Conservation (phyloP, 2,329 filamentous ascomycete species). For the Falciphora oryzae region DNA sequence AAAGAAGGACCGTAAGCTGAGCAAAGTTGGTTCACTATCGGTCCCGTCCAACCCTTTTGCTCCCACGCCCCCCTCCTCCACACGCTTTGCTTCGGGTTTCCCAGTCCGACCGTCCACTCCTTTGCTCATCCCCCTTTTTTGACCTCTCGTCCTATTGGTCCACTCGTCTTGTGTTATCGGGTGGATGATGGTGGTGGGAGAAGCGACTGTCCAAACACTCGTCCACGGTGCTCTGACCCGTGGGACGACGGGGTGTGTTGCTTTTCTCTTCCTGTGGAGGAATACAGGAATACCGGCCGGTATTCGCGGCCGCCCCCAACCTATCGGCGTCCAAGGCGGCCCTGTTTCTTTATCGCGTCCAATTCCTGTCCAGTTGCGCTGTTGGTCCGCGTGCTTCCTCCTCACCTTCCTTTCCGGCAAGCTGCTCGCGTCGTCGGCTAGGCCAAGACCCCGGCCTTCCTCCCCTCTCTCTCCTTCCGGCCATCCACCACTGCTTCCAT, state of each 20-base stretch:
- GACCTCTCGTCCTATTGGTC: background rate
- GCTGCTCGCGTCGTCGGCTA: background rate
- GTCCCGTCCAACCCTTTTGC: background rate
- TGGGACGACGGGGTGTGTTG: background rate
- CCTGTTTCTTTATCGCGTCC: background rate
- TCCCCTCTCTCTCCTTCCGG: too few species aligned
- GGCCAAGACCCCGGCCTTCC: background rate
- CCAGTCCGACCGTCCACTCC: background rate
- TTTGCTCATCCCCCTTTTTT: background rate
- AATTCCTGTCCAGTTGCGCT: background rate
- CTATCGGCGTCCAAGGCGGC: background rate
- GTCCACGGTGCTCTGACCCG: background rate
- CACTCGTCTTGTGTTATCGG: background rate
- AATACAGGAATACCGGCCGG: background rate
- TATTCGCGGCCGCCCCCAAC: background rate
- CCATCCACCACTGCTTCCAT: background rate
- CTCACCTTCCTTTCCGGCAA: background rate
- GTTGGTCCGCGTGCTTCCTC: background rate
- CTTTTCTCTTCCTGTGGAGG: background rate
- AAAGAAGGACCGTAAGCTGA: background rate
- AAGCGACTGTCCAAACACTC: background rate
- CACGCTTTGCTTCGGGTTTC: background rate
- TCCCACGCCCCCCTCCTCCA: background rate
- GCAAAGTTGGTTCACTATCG: background rate
- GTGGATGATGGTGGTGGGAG: background rate